Evolutionary conservation across 805 yeast genomes (phyloP), one percentile per base, ranked within the genome.

Genomic region (Suhomyces sp.): DNA sequence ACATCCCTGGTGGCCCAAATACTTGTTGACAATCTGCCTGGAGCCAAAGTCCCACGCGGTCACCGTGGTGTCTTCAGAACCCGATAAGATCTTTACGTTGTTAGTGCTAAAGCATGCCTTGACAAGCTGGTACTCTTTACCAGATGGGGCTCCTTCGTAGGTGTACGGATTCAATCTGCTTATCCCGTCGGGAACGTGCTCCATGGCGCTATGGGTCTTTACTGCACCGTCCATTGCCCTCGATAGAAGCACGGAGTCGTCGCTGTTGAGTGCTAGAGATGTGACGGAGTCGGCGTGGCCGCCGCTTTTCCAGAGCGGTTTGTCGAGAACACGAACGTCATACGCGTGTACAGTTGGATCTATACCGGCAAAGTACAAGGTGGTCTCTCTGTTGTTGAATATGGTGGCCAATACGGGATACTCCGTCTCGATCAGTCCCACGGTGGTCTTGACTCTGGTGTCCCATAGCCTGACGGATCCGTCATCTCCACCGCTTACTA

Each of bases 381-480:
- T 66, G 13, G 69, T 65, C 1, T 80, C 83, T 42, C 67, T 66
- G 2, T 64, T 60, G 55, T 68, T 72, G 13, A 70, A 62, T 6
- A 68, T 60, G 59, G 76, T 54, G 0, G 88, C 73, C 19, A 87
- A 66, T 0, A 88, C 59, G 0, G 96, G 94, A 59, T 74, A 86
- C 2, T 76, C 77, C 0, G 85, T 77, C 22, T 69, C 64, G 50
- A 83, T 68, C 7, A 58, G 60, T 2, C 64, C 57, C 0, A 77
- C 70, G 1, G 79, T 71, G 2, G 60, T 58, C 58, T 81, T 85
- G n/a, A 78, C 73, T 52, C 90, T 69, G 23, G 73, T 67, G 58
- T 89, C 96, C 93, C 93, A 89, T 1, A 85, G 49, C 7, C 72
- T 71, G 1, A 81, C 72, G 2, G 68, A 54, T 0, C 91, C 90